Evolutionary conservation across 2,329 filamentous ascomycete species (phyloP), one percentile per base, ranked within the genome.

Genomic region (Neofusicoccum laricinum): DNA sequence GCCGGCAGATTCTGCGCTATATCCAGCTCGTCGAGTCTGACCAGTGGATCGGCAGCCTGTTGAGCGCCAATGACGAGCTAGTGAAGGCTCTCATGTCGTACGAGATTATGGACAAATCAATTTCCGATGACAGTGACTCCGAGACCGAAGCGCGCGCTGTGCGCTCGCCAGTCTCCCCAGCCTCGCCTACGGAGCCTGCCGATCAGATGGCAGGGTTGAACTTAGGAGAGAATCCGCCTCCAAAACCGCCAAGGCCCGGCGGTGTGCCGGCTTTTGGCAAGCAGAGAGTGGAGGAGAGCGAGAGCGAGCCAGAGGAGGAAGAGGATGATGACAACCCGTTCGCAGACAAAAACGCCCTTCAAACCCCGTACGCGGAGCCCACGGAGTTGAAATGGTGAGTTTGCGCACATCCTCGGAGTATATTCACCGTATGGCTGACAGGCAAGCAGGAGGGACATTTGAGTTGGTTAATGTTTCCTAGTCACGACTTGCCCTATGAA

Each of bases 31-130:
- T 98, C 12, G 92, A 97, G 74, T 59, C 88, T 8, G 94, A 98
- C 72, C 89, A 98, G 72, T 97, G 91, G 84, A 88, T 99, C 8
- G 95, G 94, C 46, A 89, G 92, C 66, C 84, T 99, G 4, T 88
- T 99, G 17, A 92, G 95, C 71, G 93, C 94, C 68, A 98, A 99
- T 71, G 95, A 99, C 71, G 91, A 96, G 77, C 88, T 99, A n/a
- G 91, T 98, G 45, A 90, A 90, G 67, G 92, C 93, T 1, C 84
- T 99, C 64, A 97, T 96, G 86, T 91, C 93, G 0, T 99, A 93
- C 73, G 94, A 98, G 77, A 91, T 97, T 70, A 86, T 98, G 67
- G 94, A 99, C 74, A 88, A 89, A 66, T 93, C 91, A 53, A 90
- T 94, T 67, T 90, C 92, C 68, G 86, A 89, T 67, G 87, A 89